Evolutionary conservation across 148 eudicot species (phyloP).

Genomic region (Chenopodium quinoa): DNA sequence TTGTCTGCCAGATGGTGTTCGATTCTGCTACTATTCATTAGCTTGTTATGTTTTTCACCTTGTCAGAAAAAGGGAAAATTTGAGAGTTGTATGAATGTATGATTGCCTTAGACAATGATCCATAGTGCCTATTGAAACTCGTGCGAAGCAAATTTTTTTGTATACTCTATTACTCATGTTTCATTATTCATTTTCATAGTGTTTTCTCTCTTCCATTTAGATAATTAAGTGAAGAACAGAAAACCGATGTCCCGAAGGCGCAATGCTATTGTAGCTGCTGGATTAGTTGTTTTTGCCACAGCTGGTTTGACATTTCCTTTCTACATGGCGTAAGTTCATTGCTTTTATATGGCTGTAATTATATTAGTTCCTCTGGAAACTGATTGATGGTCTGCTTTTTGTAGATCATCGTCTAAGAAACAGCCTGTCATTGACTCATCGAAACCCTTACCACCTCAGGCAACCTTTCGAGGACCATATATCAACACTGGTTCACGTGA

Average conservation of each 20-base stretch:
- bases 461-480: slow-evolving; percentile 96
- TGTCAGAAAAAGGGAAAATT: neutral
- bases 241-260: slow-evolving; percentile 58
- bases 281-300: slow-evolving; percentile 76
- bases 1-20: too few relatives aligned
- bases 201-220: neutral
- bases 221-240: neutral
- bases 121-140: neutral
- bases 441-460: slow-evolving; percentile 94
- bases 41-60: neutral
- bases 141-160: neutral
- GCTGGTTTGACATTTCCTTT: slow-evolving; percentile 87
- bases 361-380: neutral
- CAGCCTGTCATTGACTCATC: slow-evolving; percentile 88
- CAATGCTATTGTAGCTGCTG: slow-evolving; percentile 71
- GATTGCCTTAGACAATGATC: neutral
- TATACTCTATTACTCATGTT: neutral
- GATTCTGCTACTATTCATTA: too few relatives aligned
- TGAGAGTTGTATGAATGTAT: neutral
- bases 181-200: neutral
- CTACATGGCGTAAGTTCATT: slow-evolving; percentile 85
- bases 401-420: slow-evolving; percentile 60
- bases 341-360: neutral
- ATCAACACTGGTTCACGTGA: slow-evolving; percentile 94
- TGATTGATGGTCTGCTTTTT: slow-evolving; percentile 11